A percentile compares a stretch with the other conserved stretches of the same genome.
These are phyloP conservation scores for Amylostereum areolatum DNA, from an alignment of 1,284 basidiomycete species.

Conservation along the genomic window DNA sequence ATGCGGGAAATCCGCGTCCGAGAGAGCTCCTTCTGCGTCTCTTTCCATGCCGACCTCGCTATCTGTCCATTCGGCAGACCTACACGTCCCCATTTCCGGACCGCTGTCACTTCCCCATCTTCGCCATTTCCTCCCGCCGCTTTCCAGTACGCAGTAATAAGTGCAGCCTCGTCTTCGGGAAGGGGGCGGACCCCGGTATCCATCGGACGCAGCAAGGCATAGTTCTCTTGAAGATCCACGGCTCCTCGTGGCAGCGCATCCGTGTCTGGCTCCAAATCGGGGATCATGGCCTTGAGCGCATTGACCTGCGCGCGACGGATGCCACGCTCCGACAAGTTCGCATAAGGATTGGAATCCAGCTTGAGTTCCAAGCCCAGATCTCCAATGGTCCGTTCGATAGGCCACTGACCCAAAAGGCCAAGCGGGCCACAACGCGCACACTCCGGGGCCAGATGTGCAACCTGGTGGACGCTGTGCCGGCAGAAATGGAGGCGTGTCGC, in stretches of 20 bases:
- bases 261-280: conserved; percentile 2
- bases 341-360: conserved; percentile 23
- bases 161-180: not conserved
- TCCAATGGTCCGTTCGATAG: conserved; percentile 30
- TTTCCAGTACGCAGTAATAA: too few relatives aligned
- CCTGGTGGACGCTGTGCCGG: conserved; percentile 23
- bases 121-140: not conserved
- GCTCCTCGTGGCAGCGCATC: not conserved
- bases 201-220: not conserved
- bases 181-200: not conserved
- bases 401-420: conserved; percentile 22
- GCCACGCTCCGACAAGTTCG: conserved; percentile 24
- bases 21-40: not conserved
- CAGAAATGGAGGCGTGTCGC: conserved; percentile 25
- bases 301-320: conserved; percentile 22
- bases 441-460: conserved; percentile 24
- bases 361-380: conserved; percentile 25
- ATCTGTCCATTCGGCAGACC: conserved; percentile 13
- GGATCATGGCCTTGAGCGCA: conserved; percentile 18
- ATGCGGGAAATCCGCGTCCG: conserved; percentile 6
- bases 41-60: conserved; percentile 15
- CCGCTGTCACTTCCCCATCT: not conserved
- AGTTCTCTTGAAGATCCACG: not conserved
- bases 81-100: conserved; percentile 10
- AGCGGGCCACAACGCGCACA: conserved; percentile 21